Evolutionary conservation across 2,329 filamentous ascomycete genomes (phyloP).

Genomic region (Exserohilum turcica): DNA sequence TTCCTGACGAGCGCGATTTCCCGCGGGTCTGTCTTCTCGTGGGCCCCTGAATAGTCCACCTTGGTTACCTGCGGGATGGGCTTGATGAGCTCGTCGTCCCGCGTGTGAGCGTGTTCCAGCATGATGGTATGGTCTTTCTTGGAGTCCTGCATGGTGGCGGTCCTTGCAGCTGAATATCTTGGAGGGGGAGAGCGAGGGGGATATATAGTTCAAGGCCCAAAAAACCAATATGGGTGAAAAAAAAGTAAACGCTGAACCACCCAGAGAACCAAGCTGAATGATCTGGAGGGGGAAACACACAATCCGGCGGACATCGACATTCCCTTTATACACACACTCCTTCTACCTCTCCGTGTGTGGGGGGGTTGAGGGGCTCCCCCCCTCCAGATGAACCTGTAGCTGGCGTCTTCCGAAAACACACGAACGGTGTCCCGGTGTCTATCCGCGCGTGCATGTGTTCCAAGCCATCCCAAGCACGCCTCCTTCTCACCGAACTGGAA

Average conservation of each 20-base stretch:
- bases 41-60: slow-evolving; percentile 43
- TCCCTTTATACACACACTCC: slow-evolving; percentile 26
- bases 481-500: slow-evolving; percentile 33
- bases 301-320: slow-evolving; percentile 25
- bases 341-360: neutral
- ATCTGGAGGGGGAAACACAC: slow-evolving; percentile 28
- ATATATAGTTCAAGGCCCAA: no score
- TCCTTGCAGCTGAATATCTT: no score
- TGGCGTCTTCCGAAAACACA: slow-evolving; percentile 22
- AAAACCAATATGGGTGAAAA: slow-evolving; percentile 2
- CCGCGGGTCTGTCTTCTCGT: slow-evolving; percentile 43
- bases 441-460: slow-evolving; percentile 23
- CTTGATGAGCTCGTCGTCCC: slow-evolving; percentile 30
- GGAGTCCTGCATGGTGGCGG: slow-evolving; percentile 22
- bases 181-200: no score
- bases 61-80: slow-evolving; percentile 30
- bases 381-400: slow-evolving; percentile 5
- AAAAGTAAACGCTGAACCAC: slow-evolving; percentile 19
- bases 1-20: slow-evolving; percentile 44
- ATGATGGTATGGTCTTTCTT: slow-evolving; percentile 35
- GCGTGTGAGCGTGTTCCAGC: slow-evolving; percentile 34
- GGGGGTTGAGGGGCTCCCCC: neutral
- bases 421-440: slow-evolving; percentile 7
- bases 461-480: slow-evolving; percentile 29
- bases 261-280: slow-evolving; percentile 26